Percentiles rank a stretch among this genome's conserved stretches.
Conservation (phyloP, 192 early-diverging fungal genomes). For the Entomortierella beljakovae region DNA sequence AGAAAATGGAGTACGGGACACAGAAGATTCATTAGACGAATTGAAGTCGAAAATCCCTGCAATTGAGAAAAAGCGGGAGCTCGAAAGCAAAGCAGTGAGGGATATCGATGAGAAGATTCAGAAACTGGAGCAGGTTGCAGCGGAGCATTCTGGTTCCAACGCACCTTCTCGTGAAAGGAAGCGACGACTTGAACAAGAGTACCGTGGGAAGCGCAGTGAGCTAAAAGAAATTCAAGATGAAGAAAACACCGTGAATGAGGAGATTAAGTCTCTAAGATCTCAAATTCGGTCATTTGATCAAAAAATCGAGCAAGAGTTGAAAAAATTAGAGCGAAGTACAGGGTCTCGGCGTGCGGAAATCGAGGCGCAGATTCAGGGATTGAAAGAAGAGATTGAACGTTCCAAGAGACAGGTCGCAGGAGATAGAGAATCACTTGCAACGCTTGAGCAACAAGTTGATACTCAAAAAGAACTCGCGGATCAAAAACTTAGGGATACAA, state of each 20-base stretch:
- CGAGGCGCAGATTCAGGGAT: constrained; percentile 45
- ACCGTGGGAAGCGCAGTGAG: constrained; percentile 63
- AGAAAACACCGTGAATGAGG: constrained; percentile 57
- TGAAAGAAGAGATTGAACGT: constrained; percentile 53
- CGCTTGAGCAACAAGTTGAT: constrained; percentile 6
- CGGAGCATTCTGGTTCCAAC: constrained; percentile 53
- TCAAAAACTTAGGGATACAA: constrained; percentile 5
- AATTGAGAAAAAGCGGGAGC: constrained; percentile 25
- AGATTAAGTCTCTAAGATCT: constrained; percentile 51
- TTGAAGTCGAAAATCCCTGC: constrained; percentile 17
- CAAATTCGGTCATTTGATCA: constrained; percentile 57
- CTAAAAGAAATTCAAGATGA: constrained; percentile 54
- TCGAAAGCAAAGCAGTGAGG: constrained; percentile 32
- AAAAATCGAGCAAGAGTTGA: constrained; percentile 61
- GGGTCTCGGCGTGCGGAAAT: constrained; percentile 51
- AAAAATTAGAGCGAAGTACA: constrained; percentile 39
- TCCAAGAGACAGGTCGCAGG: constrained; percentile 41
- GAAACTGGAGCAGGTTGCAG: constrained; percentile 48
- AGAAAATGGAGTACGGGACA: constrained; percentile 54
- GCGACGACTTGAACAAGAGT: constrained; percentile 37
- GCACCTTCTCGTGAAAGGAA: constrained; percentile 64
- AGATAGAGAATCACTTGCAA: constrained; percentile 1
- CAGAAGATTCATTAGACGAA: constrained; percentile 1
- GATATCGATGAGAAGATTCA: constrained; percentile 44
- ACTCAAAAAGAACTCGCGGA: constrained; percentile 3